Base-by-base conservation (phyloP, 2,329 filamentous ascomycete genomes). In the Penicillium frequentans region DNA sequence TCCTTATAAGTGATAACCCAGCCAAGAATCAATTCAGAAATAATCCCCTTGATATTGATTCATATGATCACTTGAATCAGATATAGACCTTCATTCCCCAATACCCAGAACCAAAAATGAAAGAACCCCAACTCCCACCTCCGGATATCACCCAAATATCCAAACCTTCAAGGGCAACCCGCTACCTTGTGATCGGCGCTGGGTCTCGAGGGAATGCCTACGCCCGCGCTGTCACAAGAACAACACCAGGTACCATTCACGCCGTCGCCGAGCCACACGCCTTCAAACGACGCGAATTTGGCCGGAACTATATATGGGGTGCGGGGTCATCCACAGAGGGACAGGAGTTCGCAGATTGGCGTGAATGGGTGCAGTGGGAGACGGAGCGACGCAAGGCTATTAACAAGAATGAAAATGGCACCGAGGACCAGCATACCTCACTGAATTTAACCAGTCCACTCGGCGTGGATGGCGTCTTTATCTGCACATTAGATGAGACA, bases 401-500 rank as follows among this genome's bases (percentile, higher is more conserved):
- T 16, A 44, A 14, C 29, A 83, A 16, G 7, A n/a, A 21, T 31
- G 43, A 27, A 13, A 13, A n/a, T 3, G 6, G 3, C 35, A 39
- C 14, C 5, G 31, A 33, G 31, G 31, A 16, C 31, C 31, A 7
- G 31, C 31, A 33, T 33, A 13, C 13, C 14, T 13, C 14, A 7
- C 13, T 39, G n/a, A 39, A 48, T 23, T 24, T 47, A 21, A 37
- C 29, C 14, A 21, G 2, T 21, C 14, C 75, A 73, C 6, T 55
- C 1, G 86, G 86, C 1, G 81, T 90, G 2, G 86, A 89, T 59
- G 88, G 83, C 0, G 82, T 86, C 14, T 87, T 90, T 64, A 82
- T 91, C 46, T 90, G 87, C 72, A 91, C 96, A 2, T 81, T 93
- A 10, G 95, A 99, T 73, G 90, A 96, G 75, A 88, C 90, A 77